These are phyloP conservation scores for Filobasidium wieringae DNA, from an alignment of 768 basidiomycete species.

Conservation along the genomic window DNA sequence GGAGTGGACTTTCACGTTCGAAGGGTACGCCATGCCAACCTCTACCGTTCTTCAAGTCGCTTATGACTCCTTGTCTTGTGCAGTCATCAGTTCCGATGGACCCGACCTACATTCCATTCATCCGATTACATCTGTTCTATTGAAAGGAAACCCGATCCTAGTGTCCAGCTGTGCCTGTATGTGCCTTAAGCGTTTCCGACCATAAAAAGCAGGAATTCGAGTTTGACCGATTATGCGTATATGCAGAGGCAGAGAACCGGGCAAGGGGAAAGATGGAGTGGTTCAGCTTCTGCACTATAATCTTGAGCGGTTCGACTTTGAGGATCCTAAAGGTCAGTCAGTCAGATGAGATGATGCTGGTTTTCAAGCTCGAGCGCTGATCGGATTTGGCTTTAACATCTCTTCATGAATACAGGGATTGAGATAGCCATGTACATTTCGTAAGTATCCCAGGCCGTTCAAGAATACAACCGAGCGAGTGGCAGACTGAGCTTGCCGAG, in stretches of 20 bases:
- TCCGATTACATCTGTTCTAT: constrained; percentile 29
- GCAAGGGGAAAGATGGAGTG: constrained; percentile 25
- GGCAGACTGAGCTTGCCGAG: no score
- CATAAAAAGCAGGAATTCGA: not conserved
- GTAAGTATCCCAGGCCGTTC: not conserved
- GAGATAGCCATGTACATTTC: constrained; percentile 15
- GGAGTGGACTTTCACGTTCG: constrained; percentile 37
- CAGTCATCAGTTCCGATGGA: constrained; percentile 26
- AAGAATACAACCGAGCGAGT: not conserved
- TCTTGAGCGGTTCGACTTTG: constrained; percentile 36
- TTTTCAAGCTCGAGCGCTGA: not conserved
- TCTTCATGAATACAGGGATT: not conserved
- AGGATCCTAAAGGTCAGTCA: constrained; percentile 25
- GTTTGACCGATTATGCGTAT: not conserved
- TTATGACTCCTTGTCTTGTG: not conserved
- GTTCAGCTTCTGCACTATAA: constrained; percentile 37
- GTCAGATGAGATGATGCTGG: constrained; percentile 10
- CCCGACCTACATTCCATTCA: constrained; percentile 7
- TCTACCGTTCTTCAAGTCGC: not conserved
- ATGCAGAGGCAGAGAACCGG: constrained; percentile 24
- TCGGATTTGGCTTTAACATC: not conserved
- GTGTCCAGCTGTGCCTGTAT: constrained; percentile 35
- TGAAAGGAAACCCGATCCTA: constrained; percentile 35
- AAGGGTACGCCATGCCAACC: constrained; percentile 19
- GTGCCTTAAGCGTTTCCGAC: not conserved